Evolutionary conservation across 345 rosid species (phyloP), one percentile per base, ranked within the genome.

Genomic region (Crucihimalaya himalaica): DNA sequence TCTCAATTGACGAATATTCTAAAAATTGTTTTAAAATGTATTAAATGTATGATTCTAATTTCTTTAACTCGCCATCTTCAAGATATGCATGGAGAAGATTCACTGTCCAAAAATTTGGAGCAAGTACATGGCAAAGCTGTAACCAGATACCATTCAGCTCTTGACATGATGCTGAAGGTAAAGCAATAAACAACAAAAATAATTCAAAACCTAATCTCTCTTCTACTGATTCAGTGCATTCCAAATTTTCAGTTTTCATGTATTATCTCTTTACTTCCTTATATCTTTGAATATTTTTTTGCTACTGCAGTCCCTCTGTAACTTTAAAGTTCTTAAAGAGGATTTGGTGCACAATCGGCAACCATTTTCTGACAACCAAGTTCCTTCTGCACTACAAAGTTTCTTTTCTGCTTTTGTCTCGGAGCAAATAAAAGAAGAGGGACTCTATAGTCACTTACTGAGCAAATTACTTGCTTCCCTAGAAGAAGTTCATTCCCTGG

Each of bases 151-250:
- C 18, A 52, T 10, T 72, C 34, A 8, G 54, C 63, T 72, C 54
- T 71, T 34, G 60, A 35, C 40, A 50, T 71, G 68, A 61, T 39
- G 6, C 61, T 71, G 40, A 71, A 61, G 76, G 76, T 71, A 50
- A 20, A 47, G 20, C 50, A 15, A 2, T 18, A 5, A 19, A 8
- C 53, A 47, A 47, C 9, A n/a, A 7, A 46, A 46, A 16, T 19
- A 47, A 47, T 9, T 21, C 14, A 4, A 19, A 19, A 5, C 28
- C 27, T 19, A 9, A 50, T 11, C 54, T 19, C 54, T 50, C 28
- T 9, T 50, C n/a, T 23, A 19, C 42, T 37, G 42, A 32, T 29
- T 61, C 43, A 61, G 11, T 18, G 31, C 12, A 70, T 45, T 54
- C 43, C 23, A 50, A 15, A 18, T 23, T 48, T 63, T 16, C 47